A percentile compares a stretch with the other conserved stretches of the same genome.
These are phyloP conservation scores for Biscogniauxia mediterranea DNA, from an alignment of 2,329 filamentous ascomycete species.

Conservation along the genomic window DNA sequence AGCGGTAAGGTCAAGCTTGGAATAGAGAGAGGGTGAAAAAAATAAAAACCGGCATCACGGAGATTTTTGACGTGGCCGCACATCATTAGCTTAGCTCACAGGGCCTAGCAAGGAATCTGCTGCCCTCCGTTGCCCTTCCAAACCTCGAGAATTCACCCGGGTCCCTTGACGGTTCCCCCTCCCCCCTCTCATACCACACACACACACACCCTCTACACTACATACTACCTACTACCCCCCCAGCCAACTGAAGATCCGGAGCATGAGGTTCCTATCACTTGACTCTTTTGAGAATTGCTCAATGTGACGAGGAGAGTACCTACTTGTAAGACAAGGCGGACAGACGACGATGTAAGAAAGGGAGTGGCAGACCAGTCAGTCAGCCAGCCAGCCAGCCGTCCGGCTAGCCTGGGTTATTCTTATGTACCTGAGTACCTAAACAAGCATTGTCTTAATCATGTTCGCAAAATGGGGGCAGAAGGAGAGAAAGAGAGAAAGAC, in stretches of 20 bases:
- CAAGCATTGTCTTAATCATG: neutral
- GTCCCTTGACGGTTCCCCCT: constrained; percentile 9
- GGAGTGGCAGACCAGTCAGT: neutral
- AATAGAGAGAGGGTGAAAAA: neutral
- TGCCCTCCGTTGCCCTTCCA: neutral
- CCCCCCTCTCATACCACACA: constrained; percentile 2
- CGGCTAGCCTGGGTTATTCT: no score
- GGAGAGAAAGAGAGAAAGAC: no score
- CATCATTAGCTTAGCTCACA: constrained; percentile 28
- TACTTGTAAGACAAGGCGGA: neutral
- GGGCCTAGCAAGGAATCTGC: constrained; percentile 9
- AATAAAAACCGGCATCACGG: constrained; percentile 17
- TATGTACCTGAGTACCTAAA: neutral
- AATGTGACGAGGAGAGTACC: neutral
- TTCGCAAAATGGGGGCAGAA: no score
- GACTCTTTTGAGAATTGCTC: neutral
- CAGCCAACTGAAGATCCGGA: neutral
- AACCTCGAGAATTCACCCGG: constrained; percentile 3
- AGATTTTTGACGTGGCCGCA: constrained; percentile 36
- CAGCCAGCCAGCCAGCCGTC: no score
- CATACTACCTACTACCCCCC: neutral
- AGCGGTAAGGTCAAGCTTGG: constrained; percentile 13
- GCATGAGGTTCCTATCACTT: constrained; percentile 3
- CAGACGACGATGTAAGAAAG: neutral
- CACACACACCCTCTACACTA: constrained; percentile 2